Conservation (phyloP, 148 eudicot genomes). For the Tetragonia tetragonoides region DNA sequence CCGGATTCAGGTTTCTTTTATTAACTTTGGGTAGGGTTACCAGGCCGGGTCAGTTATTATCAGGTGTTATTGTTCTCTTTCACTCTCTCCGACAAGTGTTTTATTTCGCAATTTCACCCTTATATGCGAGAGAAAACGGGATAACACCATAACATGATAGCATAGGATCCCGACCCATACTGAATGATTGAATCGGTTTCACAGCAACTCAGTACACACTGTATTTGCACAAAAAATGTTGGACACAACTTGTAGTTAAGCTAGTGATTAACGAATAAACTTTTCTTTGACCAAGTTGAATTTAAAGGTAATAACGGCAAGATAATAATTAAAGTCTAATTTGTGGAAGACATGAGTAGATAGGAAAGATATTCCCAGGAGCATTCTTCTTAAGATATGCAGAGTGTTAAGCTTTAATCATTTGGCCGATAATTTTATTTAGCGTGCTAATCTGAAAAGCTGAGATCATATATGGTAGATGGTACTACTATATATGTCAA, state of each 20-base stretch:
- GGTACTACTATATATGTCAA: conserved; percentile 11
- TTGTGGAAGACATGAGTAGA: conserved; percentile 8
- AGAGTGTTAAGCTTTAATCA: conserved; percentile 12
- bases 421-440: conserved; percentile 9
- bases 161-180: too few species aligned
- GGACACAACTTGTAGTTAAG: neutral
- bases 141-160: too few species aligned
- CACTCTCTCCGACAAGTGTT: too few species aligned
- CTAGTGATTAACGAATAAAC: neutral
- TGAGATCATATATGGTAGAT: neutral
- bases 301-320: neutral
- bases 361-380: neutral
- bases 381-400: neutral
- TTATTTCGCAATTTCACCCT: too few species aligned
- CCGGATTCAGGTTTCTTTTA: too few species aligned
- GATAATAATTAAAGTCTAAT: conserved; percentile 9
- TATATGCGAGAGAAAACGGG: too few species aligned
- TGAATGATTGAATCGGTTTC: too few species aligned
- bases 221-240: too few species aligned
- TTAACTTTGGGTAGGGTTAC: too few species aligned
- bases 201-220: too few species aligned
- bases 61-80: too few species aligned
- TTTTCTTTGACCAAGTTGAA: conserved; percentile 1
- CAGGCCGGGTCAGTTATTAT: too few species aligned
- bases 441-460: conserved; percentile 23